Conservation (phyloP, 176 grass and related monocot species). For the Cenchrus purpureus region DNA sequence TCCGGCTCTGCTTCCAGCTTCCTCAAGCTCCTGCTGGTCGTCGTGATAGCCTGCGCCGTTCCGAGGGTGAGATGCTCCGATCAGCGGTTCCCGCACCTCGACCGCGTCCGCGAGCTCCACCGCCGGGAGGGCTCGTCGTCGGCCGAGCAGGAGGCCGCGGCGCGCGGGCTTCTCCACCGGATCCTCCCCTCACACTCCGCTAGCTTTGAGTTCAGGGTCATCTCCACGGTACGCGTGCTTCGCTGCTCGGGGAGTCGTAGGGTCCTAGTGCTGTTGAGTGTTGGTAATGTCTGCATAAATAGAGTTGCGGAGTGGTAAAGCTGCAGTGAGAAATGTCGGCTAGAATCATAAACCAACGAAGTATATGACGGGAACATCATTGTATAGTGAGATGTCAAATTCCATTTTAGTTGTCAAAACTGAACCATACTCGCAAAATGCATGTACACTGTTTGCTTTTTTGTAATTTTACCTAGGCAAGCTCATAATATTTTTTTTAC, state of each 20-base stretch:
- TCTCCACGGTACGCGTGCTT: constrained; percentile 53
- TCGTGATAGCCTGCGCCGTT: constrained; percentile 38
- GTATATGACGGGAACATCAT: not conserved
- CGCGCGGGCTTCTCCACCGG: constrained; percentile 48
- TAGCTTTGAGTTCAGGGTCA: constrained; percentile 69
- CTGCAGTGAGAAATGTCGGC: not conserved
- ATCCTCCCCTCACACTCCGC: constrained; percentile 62
- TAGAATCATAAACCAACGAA: not conserved
- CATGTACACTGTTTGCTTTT: not conserved
- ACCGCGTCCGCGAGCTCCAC: constrained; percentile 59
- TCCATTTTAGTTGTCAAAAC: not conserved
- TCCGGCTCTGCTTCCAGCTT: not conserved
- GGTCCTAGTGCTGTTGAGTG: not conserved
- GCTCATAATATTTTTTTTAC: not conserved
- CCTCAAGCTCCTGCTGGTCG: constrained; percentile 11
- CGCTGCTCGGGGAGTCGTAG: not conserved
- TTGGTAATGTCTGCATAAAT: not conserved
- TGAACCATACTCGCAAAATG: not conserved
- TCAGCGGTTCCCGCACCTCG: constrained; percentile 47
- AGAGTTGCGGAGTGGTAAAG: not conserved
- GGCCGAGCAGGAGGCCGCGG: constrained; percentile 56
- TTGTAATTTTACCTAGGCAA: not conserved
- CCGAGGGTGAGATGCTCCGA: constrained; percentile 10
- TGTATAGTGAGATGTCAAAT: not conserved
- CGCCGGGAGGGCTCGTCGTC: constrained; percentile 41